Evolutionary conservation across 2,329 filamentous ascomycete genomes (phyloP).

Genomic region (Neonectria ditissima): DNA sequence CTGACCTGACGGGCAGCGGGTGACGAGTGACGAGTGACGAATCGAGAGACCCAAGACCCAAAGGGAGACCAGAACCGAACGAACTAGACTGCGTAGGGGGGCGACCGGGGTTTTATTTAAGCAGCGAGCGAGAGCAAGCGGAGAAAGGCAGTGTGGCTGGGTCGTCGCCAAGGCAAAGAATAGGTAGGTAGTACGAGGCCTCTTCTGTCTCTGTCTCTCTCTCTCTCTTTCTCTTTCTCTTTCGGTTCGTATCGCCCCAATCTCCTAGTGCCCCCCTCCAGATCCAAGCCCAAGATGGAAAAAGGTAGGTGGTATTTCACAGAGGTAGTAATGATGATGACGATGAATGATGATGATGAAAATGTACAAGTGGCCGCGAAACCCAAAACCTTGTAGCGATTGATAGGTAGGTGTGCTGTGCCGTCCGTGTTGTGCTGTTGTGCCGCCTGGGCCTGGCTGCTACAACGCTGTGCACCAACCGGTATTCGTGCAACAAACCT

Average conservation of each 20-base stretch:
- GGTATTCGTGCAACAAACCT: not conserved
- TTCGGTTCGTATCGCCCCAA: conserved; percentile 20
- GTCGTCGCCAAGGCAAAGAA: not conserved
- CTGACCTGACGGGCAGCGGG: conserved; percentile 6
- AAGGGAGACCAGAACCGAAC: conserved; percentile 6
- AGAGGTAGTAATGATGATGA: not conserved
- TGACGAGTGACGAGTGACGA: conserved; percentile 22
- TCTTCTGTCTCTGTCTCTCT: no score
- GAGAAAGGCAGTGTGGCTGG: conserved; percentile 27
- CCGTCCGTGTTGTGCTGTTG: not conserved
- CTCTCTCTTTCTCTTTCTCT: no score
- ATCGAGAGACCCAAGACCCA: conserved; percentile 3
- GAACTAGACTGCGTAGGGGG: conserved; percentile 14
- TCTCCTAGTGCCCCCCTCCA: no score
- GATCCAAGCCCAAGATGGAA: not conserved
- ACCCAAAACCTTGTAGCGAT: conserved; percentile 9
- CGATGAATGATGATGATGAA: not conserved
- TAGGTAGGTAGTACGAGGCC: conserved; percentile 20
- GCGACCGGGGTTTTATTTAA: conserved; percentile 24
- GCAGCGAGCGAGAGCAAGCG: conserved; percentile 21
- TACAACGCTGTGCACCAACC: not conserved
- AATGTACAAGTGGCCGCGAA: not conserved
- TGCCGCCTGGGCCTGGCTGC: no score
- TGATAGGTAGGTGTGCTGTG: conserved; percentile 3
- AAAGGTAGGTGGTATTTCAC: no score